phyloP scores from a whole-genome alignment of 305 asterid species.

The Plantago coronopus region DNA sequence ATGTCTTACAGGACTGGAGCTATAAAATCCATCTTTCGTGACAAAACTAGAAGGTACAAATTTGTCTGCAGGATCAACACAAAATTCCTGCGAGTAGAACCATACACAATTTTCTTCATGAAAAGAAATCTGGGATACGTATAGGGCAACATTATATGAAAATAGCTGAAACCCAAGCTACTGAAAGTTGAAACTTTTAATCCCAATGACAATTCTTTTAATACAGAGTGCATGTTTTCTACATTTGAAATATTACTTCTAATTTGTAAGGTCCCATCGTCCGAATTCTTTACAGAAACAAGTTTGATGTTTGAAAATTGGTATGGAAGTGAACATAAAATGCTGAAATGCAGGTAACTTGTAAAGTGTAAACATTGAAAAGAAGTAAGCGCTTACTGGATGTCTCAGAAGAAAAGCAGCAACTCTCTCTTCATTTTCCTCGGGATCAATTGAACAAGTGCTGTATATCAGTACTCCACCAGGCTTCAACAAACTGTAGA shows the following conservation, averaged over 20 bases:
- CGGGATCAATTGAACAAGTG: constrained; percentile 85
- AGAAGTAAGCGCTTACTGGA: constrained; percentile 40
- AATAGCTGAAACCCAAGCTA: neutral
- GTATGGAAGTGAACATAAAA: neutral
- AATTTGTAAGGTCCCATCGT: too few relatives aligned
- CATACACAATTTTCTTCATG: constrained; percentile 1
- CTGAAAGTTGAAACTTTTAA: neutral
- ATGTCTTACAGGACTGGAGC: constrained; percentile 74
- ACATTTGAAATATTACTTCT: too few relatives aligned
- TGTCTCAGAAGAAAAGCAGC: constrained; percentile 72
- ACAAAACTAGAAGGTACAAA: constrained; percentile 55
- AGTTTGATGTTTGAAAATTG: neutral
- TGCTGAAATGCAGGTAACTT: neutral
- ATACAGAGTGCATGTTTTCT: too few relatives aligned
- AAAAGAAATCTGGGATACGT: neutral
- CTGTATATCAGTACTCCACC: constrained; percentile 80
- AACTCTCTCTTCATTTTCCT: constrained; percentile 84
- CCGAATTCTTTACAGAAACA: too few relatives aligned
- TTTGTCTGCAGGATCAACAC: constrained; percentile 53
- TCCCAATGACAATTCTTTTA: neutral
- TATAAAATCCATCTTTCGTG: constrained; percentile 53
- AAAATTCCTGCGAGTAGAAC: constrained; percentile 52
- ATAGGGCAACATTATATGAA: neutral
- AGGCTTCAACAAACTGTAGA: constrained; percentile 70
- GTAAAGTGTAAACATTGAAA: neutral